phyloP scores from a whole-genome alignment of 2,329 filamentous ascomycete species.

The Arthrinium phaeospermum region DNA sequence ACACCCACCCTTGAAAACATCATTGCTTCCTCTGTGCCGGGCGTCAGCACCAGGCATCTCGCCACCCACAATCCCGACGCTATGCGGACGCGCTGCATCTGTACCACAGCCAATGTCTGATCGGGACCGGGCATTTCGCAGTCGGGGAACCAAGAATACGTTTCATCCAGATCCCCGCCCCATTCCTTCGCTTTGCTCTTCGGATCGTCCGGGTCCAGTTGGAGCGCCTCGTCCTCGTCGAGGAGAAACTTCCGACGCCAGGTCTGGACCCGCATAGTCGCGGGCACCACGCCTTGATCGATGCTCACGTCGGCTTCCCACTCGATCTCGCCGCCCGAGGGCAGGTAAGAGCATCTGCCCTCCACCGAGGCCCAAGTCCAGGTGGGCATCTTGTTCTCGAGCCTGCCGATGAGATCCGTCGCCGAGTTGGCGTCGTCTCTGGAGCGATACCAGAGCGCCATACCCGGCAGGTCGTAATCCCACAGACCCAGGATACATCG shows the following conservation, averaged over 20 bases:
- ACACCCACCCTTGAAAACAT: conserved; percentile 13
- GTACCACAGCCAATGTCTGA: not conserved
- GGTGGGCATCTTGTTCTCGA: conserved; percentile 20
- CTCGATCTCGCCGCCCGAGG: not conserved
- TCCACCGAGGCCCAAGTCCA: conserved; percentile 23
- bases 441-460: conserved; percentile 20
- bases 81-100: conserved; percentile 10
- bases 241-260: conserved; percentile 15
- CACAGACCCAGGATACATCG: conserved; percentile 23
- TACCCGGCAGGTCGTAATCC: conserved; percentile 17
- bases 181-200: not conserved
- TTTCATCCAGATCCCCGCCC: conserved; percentile 19
- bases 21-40: not conserved
- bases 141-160: conserved; percentile 20
- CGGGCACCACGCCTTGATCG: not conserved
- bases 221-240: not conserved
- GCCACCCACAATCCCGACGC: conserved; percentile 2
- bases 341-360: conserved; percentile 13
- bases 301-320: conserved; percentile 19
- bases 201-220: conserved; percentile 7
- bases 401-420: not conserved
- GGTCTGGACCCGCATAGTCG: conserved; percentile 13
- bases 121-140: not conserved
- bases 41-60: conserved; percentile 18
- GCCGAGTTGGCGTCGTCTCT: not conserved